These are phyloP conservation scores for Xylogone sp. DNA, from an alignment of 2,329 filamentous ascomycete genomes.

Conservation along the genomic window DNA sequence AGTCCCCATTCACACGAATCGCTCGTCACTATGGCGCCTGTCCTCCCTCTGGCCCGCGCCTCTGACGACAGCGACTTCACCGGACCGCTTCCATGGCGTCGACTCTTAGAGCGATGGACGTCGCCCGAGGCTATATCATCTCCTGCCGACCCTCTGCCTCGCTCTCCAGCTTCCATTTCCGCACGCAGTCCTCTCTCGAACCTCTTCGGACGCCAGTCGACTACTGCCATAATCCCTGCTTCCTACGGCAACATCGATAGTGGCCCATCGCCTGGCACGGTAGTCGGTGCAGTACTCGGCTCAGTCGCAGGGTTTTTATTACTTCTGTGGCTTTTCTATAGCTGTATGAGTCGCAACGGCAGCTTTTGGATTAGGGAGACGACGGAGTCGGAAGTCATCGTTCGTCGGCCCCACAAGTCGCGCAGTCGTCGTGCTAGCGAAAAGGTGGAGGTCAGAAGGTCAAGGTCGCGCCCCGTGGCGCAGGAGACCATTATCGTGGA, in stretches of 20 bases:
- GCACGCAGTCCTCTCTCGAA: background rate
- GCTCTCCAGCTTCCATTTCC: background rate
- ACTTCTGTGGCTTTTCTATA: slow-evolving; percentile 46
- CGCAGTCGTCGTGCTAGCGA: slow-evolving; percentile 5
- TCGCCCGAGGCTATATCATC: background rate
- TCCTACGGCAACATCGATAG: slow-evolving; percentile 52
- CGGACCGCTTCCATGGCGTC: slow-evolving; percentile 1
- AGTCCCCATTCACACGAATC: background rate
- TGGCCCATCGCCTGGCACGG: slow-evolving; percentile 50
- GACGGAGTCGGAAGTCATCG: background rate
- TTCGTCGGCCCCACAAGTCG: background rate
- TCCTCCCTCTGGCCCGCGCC: slow-evolving; percentile 19
- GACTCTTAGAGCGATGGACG: background rate
- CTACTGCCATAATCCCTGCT: slow-evolving; percentile 50
- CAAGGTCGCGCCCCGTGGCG: slow-evolving; percentile 6
- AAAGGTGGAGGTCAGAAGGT: slow-evolving; percentile 24
- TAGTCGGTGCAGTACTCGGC: slow-evolving; percentile 57
- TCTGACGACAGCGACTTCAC: slow-evolving; percentile 34
- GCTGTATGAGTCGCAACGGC: slow-evolving; percentile 20
- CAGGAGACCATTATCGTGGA: slow-evolving; percentile 26
- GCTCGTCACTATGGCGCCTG: background rate
- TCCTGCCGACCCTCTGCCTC: background rate
- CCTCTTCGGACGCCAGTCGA: slow-evolving; percentile 6
- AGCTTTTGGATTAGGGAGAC: background rate
- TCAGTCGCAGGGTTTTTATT: slow-evolving; percentile 49